Base-by-base conservation (phyloP, 139 green algal genomes). In the Ulvella scutata region DNA sequence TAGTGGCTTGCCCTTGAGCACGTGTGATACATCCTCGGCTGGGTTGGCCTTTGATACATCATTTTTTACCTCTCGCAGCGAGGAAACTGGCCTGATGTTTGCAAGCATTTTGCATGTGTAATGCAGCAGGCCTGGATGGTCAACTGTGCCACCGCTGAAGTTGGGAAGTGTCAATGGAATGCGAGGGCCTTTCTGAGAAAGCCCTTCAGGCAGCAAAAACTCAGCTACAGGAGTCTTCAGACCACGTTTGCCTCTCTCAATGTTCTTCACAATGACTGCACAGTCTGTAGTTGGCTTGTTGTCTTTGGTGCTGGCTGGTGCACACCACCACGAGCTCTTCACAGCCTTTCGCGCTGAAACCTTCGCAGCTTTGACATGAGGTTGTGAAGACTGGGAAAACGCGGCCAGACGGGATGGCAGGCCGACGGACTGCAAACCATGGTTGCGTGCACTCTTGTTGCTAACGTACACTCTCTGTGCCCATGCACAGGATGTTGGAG, bases 401-500 rank as follows among this genome's bases (percentile, higher is more conserved):
- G 62, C 31, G 1, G 87, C 88, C 1, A 94, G 77, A 21, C 92
- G 83, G 0, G 91, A 96, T 3, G 92, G 92, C 61, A 97, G 84
- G 10, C 92, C 92, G 10, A 93, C 86, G 3, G 75, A 75, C 3
- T 62, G 67, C 3, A 93, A 74, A 29, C 92, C 92, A 76, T 97
- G 92, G 75, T 92, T 82, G 2, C 90, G 80, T 0, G 90, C 90
- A 26, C 85, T 78, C 74, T 75, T 88, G 84, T 90, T 91, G 80
- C 86, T 92, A n/a, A 96, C 91, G 44, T 90, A 96, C 28, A 97
- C 92, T 6, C 87, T 76, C 0, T 87, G 88, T 3, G 94, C 93
- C 94, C 91, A 98, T 4, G 93, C 93, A 73, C 92, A 97, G 0
- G 93, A 98, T 21, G 90, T 94, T 4, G 93, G 93, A 1, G 88